Evolutionary conservation across 2,329 filamentous ascomycete species (phyloP), one percentile per base, ranked within the genome.

Genomic region (Aspergillus niger): DNA sequence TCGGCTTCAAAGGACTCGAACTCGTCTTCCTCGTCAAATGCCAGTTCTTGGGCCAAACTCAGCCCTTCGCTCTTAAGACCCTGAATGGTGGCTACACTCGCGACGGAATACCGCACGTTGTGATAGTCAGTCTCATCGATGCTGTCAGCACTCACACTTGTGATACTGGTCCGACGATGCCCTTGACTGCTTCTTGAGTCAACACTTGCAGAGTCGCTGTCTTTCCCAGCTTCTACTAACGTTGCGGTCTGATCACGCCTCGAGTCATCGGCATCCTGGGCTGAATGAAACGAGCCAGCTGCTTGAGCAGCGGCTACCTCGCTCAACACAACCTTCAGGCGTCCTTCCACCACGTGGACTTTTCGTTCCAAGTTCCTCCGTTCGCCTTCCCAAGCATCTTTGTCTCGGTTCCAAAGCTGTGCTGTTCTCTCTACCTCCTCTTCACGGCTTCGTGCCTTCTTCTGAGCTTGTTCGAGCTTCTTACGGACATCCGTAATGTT

Each of bases 41-140:
- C 89, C 57, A 99, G 83, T 77, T 99, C 95, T 68, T 98, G 93
- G 0, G 95, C 95, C 43, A 99, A 82, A 63, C 90, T 96, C 61
- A 92, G 77, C 1, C 89, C 90, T 67, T 86, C 87, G 3, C 79
- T 71, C 70, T 88, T 89, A 20, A 80, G 77, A 8, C 82, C 84
- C 60, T 82, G 79, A 8, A 78, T 77, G 63, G 82, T 82, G 7
- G 79, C 76, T n/a, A 83, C 82, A 63, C 83, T 88, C 63, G 90
- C 80, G 24, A 89, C 79, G 2, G 92, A 96, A 71, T 89, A 91
- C 30, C 91, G 87, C 63, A 91, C 84, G 73, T 88, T 79, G 49
- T 80, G 78, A 41, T 78, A 79, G 44, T 83, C 80, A 41, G 77
- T 74, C 50, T 80, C 84, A 53, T 80, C 78, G 6, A 44, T 41